Evolutionary conservation across 768 basidiomycete genomes (phyloP), one percentile per base, ranked within the genome.

Genomic region (Lactarius evosmus): DNA sequence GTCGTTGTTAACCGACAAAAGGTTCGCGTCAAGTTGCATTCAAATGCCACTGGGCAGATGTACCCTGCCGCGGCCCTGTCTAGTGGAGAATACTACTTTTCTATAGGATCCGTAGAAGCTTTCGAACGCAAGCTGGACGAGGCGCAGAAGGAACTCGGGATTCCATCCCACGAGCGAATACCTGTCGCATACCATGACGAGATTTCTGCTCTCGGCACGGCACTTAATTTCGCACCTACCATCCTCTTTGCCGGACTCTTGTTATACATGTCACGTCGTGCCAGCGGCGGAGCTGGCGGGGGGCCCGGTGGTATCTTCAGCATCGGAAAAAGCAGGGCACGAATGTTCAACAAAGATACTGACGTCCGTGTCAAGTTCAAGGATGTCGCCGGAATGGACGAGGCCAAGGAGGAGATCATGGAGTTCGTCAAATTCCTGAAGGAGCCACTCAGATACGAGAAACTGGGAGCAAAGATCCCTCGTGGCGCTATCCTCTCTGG

Each of bases 401-500:
- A 99, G 77, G 97, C 95, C 50, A 99, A 99, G 80, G 92, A 95
- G 79, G 97, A 99, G 78, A 96, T 99, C 70, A 96, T 98, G 93
- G 97, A 99, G 74, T 99, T 98, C 70, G 97, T 99, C 74, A 95
- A 97, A 70, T 98, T 99, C 80, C 80, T 99, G 72, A 98, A 98
- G 78, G 91, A 98, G 62, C 97, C 97, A 14, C 78, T 85, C 33
- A 90, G 89, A 74, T 99, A 97, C 78, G 93, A 98, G 78, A 93
- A 87, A 69, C 84, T 99, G 44, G 97, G 97, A 63, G 97, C 97
- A 64, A 98, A 98, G 79, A 98, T 98, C 67, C 94, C 94, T 56
- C 89, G 94, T 41, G 94, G 94, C 58, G 94, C 95, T 36, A 94
- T 97, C 75, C 80, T 97, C 52, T 96, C 94, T 41, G 94, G 94